These are phyloP conservation scores for Nadsonia fulvescens DNA, from an alignment of 805 yeast genomes.

Conservation along the genomic window DNA sequence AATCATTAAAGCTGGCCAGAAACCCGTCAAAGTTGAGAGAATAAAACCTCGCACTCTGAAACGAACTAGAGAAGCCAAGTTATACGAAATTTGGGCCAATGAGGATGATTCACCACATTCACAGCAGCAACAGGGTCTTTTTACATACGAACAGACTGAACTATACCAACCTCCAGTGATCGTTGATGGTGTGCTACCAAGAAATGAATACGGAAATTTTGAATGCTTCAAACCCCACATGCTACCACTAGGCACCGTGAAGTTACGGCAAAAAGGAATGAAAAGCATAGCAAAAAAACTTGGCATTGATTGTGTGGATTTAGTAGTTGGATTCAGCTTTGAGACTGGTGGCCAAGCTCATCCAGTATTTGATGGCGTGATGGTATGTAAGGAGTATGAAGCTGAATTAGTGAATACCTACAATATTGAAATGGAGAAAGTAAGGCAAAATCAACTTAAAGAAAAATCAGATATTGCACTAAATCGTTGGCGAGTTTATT, in stretches of 20 bases:
- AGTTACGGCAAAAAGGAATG: conserved; percentile 33
- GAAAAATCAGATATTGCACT: conserved; percentile 3
- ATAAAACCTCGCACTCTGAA: too few species aligned
- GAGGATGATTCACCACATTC: conserved; percentile 4
- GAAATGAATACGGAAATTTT: conserved; percentile 58
- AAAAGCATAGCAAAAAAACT: conserved; percentile 44
- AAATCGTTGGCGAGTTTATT: conserved; percentile 5
- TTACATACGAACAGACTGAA: conserved; percentile 56
- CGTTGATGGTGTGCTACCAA: conserved; percentile 41
- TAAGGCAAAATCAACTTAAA: conserved; percentile 1
- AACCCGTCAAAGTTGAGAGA: conserved; percentile 30
- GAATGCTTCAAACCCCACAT: conserved; percentile 53
- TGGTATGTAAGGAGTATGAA: conserved; percentile 33
- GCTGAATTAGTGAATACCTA: conserved; percentile 7
- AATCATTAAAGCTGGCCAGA: conserved; percentile 42
- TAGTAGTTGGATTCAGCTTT: conserved; percentile 63
- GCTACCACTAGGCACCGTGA: conserved; percentile 55
- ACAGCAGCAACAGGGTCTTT: conserved; percentile 26
- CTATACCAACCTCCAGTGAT: conserved; percentile 41
- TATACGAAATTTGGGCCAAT: conserved; percentile 1
- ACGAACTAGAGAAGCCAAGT: conserved; percentile 7
- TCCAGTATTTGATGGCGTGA: conserved; percentile 51
- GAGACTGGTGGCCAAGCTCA: conserved; percentile 27
- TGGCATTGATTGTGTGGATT: conserved; percentile 51
- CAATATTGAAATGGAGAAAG: conserved; percentile 1